Evolutionary conservation across 768 basidiomycete genomes (phyloP), one percentile per base, ranked within the genome.

Genomic region (Tricholoma bakamatsutake): DNA sequence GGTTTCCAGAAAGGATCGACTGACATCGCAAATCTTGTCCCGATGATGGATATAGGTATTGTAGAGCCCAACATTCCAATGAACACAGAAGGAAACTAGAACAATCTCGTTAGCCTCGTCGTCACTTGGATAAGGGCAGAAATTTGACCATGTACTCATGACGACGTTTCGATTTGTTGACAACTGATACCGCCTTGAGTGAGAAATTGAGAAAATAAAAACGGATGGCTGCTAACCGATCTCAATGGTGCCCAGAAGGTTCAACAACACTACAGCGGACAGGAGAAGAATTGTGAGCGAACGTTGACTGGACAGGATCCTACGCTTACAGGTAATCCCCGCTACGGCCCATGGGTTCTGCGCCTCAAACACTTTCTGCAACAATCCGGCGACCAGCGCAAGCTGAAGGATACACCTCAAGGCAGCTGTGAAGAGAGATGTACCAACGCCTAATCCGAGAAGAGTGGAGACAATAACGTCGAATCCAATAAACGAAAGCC

Each of bases 1-100:
- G 93, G 90, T 27, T 75, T 80, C 93, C 93, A 94, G 68, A 94
- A 91, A 1, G 90, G 90, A 0, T 80, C 67, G 15, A 86, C 74
- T 0, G 78, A 74, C 88, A 94, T 93, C 2, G 90, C 87, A 61
- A 80, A 93, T 9, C 80, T 78, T 1, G 82, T 77, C 0, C 91
- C 91, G 9, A 93, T 71, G 55, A 93, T 80, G 0, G 91, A 88
- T 21, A 91, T 82, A 0, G 90, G 89, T 37, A 91, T 82, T 0
- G 88, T 90, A 0, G 88, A 87, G n/a, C 76, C 78, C 9, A 90
- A 60, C 82, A 93, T 84, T 0, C 80, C 82, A 13, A 80, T 46
- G 12, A 92, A 69, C 4, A 90, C 81, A 0, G 80, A 74, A 1
- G 78, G 73, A 65, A 90, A 88, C 88, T 85, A 33, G 5, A 45